phyloP scores from a whole-genome alignment of 2,329 filamentous ascomycete species.

The Neofusicoccum parvum region DNA sequence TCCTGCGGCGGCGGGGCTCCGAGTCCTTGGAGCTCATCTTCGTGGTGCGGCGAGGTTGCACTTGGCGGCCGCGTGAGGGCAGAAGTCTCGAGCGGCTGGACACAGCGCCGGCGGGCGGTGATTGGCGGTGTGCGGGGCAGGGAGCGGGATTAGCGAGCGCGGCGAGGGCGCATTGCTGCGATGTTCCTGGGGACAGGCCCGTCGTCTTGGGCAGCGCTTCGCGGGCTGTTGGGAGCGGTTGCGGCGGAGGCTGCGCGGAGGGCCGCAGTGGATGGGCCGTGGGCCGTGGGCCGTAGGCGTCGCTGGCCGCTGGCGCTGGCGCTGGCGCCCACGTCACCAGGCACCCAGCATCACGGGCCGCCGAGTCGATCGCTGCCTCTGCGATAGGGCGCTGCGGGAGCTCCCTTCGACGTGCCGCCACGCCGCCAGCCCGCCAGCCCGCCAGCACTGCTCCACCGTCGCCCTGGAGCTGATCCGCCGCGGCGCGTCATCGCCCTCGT shows the following conservation, averaged over 20 bases:
- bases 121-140: conserved; percentile 15
- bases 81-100: conserved; percentile 20
- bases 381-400: background rate
- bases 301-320: background rate
- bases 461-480: too few species aligned
- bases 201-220: conserved; percentile 5
- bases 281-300: background rate
- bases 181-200: conserved; percentile 12
- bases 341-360: background rate
- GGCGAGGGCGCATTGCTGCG: conserved; percentile 12
- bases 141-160: conserved; percentile 13
- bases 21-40: conserved; percentile 28
- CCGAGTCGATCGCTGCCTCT: background rate
- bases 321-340: background rate
- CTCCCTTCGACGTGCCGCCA: background rate
- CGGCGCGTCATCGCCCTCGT: too few species aligned
- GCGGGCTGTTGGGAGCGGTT: conserved; percentile 6
- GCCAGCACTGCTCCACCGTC: background rate
- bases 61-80: conserved; percentile 12
- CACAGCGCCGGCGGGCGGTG: conserved; percentile 6
- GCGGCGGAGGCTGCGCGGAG: background rate
- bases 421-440: background rate
- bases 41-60: conserved; percentile 18
- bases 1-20: conserved; percentile 42
- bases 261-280: background rate